These are phyloP conservation scores for Rhododendron griersonianum DNA, from an alignment of 148 eudicot species.

Conservation along the genomic window DNA sequence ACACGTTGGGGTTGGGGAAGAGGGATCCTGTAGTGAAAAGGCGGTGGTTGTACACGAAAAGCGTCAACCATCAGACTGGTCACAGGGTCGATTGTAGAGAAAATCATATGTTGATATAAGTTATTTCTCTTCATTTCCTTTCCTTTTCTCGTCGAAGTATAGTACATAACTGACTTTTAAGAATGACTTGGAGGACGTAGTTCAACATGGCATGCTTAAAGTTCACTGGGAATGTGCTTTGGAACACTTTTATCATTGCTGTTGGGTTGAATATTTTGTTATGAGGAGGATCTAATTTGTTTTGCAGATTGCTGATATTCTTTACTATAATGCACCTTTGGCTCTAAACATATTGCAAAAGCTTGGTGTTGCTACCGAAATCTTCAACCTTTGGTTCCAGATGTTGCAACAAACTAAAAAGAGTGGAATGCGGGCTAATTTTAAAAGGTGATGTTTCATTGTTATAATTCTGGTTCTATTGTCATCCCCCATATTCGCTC, in stretches of 20 bases:
- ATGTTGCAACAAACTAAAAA: conserved; percentile 89
- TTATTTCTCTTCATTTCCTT: not conserved
- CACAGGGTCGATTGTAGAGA: not conserved
- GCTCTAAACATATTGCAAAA: conserved; percentile 74
- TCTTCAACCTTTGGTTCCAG: conserved; percentile 93
- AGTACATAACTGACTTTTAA: not conserved
- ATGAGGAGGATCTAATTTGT: not conserved
- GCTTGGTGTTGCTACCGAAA: conserved; percentile 77
- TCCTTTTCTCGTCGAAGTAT: not conserved
- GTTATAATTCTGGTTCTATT: not conserved
- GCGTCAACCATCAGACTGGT: not conserved
- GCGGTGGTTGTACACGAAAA: not conserved
- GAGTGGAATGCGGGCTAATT: conserved; percentile 70
- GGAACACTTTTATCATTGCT: not conserved
- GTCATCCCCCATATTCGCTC: not conserved
- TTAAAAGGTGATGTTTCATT: conserved; percentile 51
- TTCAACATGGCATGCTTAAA: not conserved
- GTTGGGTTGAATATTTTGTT: not conserved
- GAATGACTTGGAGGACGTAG: not conserved
- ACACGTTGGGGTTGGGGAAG: not conserved
- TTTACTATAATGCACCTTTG: conserved; percentile 84
- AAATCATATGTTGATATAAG: not conserved
- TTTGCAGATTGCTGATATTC: conserved; percentile 83
- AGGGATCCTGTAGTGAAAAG: not conserved
- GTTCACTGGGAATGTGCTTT: not conserved